Evolutionary conservation across 768 basidiomycete genomes (phyloP).

Genomic region (Suillus occidentalis): DNA sequence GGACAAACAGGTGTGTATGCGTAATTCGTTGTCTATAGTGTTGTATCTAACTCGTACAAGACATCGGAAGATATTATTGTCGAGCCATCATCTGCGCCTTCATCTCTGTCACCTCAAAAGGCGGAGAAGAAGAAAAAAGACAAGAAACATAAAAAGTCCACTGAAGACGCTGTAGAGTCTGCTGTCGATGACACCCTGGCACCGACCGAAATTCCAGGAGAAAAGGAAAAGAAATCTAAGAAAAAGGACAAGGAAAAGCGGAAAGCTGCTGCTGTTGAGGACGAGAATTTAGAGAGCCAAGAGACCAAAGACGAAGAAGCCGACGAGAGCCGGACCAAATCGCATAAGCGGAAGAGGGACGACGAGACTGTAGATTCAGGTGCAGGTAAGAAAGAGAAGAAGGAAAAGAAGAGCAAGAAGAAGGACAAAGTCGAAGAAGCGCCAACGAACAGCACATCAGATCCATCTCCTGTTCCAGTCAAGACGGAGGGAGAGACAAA

Average conservation of each 20-base stretch:
- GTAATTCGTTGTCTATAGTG: neutral
- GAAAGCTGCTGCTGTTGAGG: constrained; percentile 14
- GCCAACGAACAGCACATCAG: constrained; percentile 6
- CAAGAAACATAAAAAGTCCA: constrained; percentile 11
- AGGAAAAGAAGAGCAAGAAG: constrained; percentile 24
- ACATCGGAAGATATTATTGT: constrained; percentile 11
- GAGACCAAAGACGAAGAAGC: constrained; percentile 9
- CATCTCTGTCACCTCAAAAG: constrained; percentile 5
- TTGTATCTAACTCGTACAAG: constrained; percentile 2
- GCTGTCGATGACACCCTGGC: constrained; percentile 12
- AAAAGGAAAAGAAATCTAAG: constrained; percentile 18
- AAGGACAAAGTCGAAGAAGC: constrained; percentile 31
- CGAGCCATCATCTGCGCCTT: neutral
- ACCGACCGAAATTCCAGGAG: constrained; percentile 9
- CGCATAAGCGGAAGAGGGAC: constrained; percentile 37
- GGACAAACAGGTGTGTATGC: constrained; percentile 18
- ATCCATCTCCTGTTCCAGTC: neutral
- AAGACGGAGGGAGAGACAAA: constrained; percentile 22
- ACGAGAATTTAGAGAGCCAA: constrained; percentile 20
- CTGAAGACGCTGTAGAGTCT: constrained; percentile 17
- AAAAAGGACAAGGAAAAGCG: constrained; percentile 20
- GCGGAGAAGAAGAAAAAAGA: constrained; percentile 21
- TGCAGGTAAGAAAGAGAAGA: constrained; percentile 10
- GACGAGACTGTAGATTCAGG: constrained; percentile 11
- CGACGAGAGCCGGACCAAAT: constrained; percentile 16